Conservation (phyloP, 176 grass and related monocot species). For the Rhynchospora breviuscula region DNA sequence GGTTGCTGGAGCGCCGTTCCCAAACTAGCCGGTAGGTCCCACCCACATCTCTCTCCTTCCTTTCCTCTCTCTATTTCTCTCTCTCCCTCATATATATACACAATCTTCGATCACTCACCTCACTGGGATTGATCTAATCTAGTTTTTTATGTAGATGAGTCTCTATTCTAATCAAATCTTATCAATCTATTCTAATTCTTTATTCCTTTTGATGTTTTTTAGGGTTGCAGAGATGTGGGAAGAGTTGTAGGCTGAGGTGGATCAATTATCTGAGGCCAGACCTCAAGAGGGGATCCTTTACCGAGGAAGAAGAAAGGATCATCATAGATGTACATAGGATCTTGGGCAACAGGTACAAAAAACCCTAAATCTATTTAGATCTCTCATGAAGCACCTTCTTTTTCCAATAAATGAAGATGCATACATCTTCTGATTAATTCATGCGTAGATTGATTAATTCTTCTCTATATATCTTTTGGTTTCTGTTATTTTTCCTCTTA, state of each 20-base stretch:
- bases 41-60: neutral
- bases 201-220: neutral
- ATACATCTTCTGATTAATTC: neutral
- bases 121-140: neutral
- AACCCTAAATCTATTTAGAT: neutral
- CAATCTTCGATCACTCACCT: neutral
- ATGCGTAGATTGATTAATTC: neutral
- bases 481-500: neutral
- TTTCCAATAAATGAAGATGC: neutral
- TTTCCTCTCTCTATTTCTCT: neutral
- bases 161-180: neutral
- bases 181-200: neutral
- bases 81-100: neutral
- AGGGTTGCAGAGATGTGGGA: conserved; percentile 97
- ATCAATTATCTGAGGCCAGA: conserved; percentile 98
- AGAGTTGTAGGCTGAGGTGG: conserved; percentile 98
- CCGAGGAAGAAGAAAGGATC: conserved; percentile 79
- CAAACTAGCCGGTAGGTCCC: conserved; percentile 67
- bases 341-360: conserved; percentile 71
- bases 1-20: conserved; percentile 97
- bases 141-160: neutral
- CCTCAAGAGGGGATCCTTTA: conserved; percentile 84
- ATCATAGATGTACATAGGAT: conserved; percentile 98
- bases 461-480: neutral
- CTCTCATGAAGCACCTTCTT: neutral